Conservation (phyloP, 345 rosid genomes). For the Aurinia saxatilis region DNA sequence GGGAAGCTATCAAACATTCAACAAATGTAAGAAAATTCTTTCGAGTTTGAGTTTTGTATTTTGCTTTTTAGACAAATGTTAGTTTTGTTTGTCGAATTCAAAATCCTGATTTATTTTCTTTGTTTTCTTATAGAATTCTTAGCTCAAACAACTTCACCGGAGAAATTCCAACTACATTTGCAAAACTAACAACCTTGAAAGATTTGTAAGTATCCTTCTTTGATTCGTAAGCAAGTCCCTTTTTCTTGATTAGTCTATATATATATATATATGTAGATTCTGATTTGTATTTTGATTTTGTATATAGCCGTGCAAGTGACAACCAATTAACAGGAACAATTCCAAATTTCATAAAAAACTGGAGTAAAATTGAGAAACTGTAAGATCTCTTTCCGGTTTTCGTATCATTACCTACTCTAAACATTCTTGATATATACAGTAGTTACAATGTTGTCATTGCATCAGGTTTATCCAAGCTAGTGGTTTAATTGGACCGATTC, state of each 20-base stretch:
- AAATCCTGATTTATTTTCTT: not conserved
- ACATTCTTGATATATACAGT: not conserved
- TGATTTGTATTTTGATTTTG: not conserved
- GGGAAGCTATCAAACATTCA: constrained; percentile 21
- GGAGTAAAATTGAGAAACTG: constrained; percentile 37
- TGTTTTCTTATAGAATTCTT: constrained; percentile 21
- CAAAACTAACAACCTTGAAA: constrained; percentile 25
- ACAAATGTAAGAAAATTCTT: constrained; percentile 3
- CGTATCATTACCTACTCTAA: not conserved
- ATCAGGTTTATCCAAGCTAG: constrained; percentile 31
- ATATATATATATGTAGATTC: not conserved
- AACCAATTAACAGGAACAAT: constrained; percentile 35
- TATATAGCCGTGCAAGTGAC: constrained; percentile 36
- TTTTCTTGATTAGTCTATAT: not conserved
- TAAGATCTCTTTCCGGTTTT: constrained; percentile 16
- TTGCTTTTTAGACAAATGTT: not conserved
- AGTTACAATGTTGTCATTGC: not conserved
- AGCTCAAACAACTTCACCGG: constrained; percentile 45
- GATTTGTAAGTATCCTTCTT: constrained; percentile 34
- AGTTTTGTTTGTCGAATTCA: not conserved
- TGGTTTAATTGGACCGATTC: constrained; percentile 51
- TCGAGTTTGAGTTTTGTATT: not conserved
- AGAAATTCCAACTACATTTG: constrained; percentile 38
- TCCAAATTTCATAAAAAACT: constrained; percentile 41
- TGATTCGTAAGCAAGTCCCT: too few relatives aligned